Evolutionary conservation across 371 early-diverging fungal species (phyloP), one percentile per base, ranked within the genome.

Genomic region (Mortierella sp.): DNA sequence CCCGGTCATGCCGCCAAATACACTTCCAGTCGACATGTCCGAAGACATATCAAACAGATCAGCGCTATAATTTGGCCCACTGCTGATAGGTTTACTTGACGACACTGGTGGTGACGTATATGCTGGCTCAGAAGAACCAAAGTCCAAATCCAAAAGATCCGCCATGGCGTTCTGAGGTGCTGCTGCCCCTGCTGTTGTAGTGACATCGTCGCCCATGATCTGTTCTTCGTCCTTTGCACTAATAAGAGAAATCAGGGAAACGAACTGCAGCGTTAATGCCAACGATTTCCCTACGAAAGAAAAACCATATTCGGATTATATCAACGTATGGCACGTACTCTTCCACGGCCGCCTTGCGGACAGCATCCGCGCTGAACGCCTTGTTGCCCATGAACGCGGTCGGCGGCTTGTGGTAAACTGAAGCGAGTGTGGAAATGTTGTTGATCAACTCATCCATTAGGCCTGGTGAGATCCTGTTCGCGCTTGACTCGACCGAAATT

Each of bases 351-450:
- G 84, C 59, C 62, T 79, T 84, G 50, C 80, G 72, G 8, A 86
- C 85, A 52, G 80, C 84, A 60, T 86, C 88, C 21, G 88, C 87
- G 52, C 87, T 83, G 58, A 83, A 88, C 23, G 82, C 83, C 62
- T 81, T 83, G 64, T 89, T 90, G 26, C 89, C 88, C 76, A 94
- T 89, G 64, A 92, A 93, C 1, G 90, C 84, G 31, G 89, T 83
- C 4, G 97, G 92, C 19, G 96, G 92, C 71, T 95, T 96, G 78
- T 97, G 96, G 78, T 97, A 96, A 8, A 99, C 93, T 7, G 97
- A 94, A 12, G 97, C 92, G 30, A 99, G 80, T 8, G 91, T 92
- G 43, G 93, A 91, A 56, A 99, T 90, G 59, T 99, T 89, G 59
- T 86, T 83, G 34, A 98, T 81, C 48, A 99, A 82, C 55, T 96